Conservation (phyloP, 139 green algal genomes). For the Micractinium conductrix region DNA sequence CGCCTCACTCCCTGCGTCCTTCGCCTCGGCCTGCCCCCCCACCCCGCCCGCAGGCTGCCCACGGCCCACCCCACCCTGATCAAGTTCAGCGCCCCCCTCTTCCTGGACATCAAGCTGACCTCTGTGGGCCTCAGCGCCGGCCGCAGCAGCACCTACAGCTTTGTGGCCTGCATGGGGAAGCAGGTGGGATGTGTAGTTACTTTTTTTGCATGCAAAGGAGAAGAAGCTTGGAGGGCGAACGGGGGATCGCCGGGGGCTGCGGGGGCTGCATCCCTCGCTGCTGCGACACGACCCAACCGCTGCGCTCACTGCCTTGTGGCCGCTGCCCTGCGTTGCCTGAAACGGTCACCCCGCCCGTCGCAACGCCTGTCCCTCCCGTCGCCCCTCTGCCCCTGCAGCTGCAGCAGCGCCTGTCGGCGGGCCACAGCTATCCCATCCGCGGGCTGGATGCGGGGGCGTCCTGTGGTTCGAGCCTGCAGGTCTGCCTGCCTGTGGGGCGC, state of each 20-base stretch:
- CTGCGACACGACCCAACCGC: no score
- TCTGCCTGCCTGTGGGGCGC: no score
- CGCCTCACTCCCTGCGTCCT: neutral
- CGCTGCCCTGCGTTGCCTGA: neutral
- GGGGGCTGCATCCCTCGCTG: conserved; percentile 10
- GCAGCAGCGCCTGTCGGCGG: no score
- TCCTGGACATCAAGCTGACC: conserved; percentile 30
- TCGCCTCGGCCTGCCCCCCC: no score
- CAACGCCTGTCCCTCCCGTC: neutral
- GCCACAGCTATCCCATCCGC: no score
- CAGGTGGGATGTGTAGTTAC: no score
- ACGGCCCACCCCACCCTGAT: conserved; percentile 31
- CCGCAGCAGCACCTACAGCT: conserved; percentile 22
- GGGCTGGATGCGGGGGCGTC: no score
- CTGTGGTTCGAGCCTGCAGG: no score
- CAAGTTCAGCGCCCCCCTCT: conserved; percentile 33
- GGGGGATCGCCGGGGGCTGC: neutral
- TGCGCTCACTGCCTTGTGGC: no score
- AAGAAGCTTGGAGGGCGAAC: neutral
- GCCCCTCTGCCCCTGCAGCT: neutral
- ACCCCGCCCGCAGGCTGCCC: conserved; percentile 16
- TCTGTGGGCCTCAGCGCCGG: conserved; percentile 26
- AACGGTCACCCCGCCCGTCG: no score
- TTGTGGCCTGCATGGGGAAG: conserved; percentile 30
- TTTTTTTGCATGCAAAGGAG: neutral